Conservation (phyloP, 2,329 filamentous ascomycete genomes). For the Aphanoascus verrucosus region DNA sequence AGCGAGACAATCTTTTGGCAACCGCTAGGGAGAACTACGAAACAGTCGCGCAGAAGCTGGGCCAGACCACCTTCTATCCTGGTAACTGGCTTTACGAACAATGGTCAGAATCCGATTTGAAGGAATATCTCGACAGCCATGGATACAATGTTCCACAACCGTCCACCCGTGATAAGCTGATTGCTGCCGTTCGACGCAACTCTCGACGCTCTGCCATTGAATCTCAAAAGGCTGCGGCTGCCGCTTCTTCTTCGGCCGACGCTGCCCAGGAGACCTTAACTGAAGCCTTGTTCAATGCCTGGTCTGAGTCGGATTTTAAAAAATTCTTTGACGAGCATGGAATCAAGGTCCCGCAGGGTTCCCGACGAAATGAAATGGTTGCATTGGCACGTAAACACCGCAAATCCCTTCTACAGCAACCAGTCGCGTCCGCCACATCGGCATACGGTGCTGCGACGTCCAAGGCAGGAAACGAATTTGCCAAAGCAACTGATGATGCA, state of each 20-base stretch:
- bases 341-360: slow-evolving; percentile 83
- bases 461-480: slow-evolving; percentile 63
- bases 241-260: slow-evolving; percentile 54
- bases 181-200: slow-evolving; percentile 83
- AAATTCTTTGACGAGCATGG: slow-evolving; percentile 85
- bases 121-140: slow-evolving; percentile 82
- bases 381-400: slow-evolving; percentile 84
- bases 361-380: slow-evolving; percentile 77
- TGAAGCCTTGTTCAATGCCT: slow-evolving; percentile 76
- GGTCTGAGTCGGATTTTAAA: slow-evolving; percentile 84
- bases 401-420: slow-evolving; percentile 42
- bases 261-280: slow-evolving; percentile 63
- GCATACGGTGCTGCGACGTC: slow-evolving; percentile 60
- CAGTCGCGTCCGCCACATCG: slow-evolving; percentile 32
- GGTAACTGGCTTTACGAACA: slow-evolving; percentile 87
- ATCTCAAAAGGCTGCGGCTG: slow-evolving; percentile 49
- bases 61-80: slow-evolving; percentile 74
- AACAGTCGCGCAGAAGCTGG: slow-evolving; percentile 58
- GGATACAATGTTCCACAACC: slow-evolving; percentile 81
- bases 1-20: slow-evolving; percentile 69
- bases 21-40: slow-evolving; percentile 75
- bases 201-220: slow-evolving; percentile 66
- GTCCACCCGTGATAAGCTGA: slow-evolving; percentile 70
- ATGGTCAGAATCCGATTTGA: slow-evolving; percentile 89
- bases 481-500: slow-evolving; percentile 62